Evolutionary conservation across 2,329 filamentous ascomycete species (phyloP), one percentile per base, ranked within the genome.

Genomic region (Talaromyces rugulosus): DNA sequence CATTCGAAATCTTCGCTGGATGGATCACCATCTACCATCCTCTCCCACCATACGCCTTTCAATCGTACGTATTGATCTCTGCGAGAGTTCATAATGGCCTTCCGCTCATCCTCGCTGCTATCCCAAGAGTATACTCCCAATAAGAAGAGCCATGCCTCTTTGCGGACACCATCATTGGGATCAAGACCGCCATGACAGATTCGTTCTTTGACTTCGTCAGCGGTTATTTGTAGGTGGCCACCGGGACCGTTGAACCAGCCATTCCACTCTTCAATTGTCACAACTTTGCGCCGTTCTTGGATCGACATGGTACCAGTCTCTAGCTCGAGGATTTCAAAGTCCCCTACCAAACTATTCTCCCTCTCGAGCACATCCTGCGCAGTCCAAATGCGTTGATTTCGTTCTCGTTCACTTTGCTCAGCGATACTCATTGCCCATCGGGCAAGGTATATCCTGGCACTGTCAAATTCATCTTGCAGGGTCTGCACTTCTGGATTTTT

Each of bases 361-460:
- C 96, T 89, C 70, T 96, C 93, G 69, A 98, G 82, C 4, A 97
- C 89, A 77, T 99, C 95, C 66, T 88, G 88, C 0, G 92, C 94
- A 0, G 93, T 97, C 90, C 92, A 99, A 71, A 96, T 93, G 54
- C 93, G 83, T 74, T 93, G 89, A 58, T 87, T 90, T 28, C 89
- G 83, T 69, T 99, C 95, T 44, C 87, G 84, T 71, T 99, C 95
- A 69, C 93, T 94, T 78, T 99, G 95, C 74, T 99, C 96, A 0
- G 95, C 93, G 66, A 99, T 96, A 7, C 92, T 92, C 95, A 99
- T 98, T 2, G 95, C 95, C 95, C 95, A 99, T 65, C 95, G 85
- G 27, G 95, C 95, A 44, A 99, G 83, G 72, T 99, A 99, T 63
- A 99, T 83, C 66, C 95, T 86, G 4, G 96, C 95, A 70, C 92